A percentile compares a stretch with the other conserved stretches of the same genome.
Evolutionary conservation across 1,284 basidiomycete species (phyloP).

Genomic region (Ceratobasidium sp.): DNA sequence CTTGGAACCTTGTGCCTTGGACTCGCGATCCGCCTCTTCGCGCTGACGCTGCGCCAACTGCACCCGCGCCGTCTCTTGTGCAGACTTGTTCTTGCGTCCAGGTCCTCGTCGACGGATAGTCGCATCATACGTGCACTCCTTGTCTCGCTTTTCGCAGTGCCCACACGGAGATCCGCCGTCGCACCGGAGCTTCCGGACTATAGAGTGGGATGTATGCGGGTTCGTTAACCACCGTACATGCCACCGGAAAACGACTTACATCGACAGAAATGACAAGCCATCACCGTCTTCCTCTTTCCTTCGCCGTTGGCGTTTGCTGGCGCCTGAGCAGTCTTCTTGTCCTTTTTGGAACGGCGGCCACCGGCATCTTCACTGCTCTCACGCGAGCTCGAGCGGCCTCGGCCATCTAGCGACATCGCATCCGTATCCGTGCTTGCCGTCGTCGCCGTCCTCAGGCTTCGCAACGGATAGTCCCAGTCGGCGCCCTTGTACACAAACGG

Average conservation of each 20-base stretch:
- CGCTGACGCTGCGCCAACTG: constrained; percentile 39
- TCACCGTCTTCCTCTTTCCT: constrained; percentile 44
- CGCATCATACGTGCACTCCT: constrained; percentile 45
- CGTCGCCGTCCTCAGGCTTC: neutral
- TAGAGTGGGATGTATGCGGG: neutral
- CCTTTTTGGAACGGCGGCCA: neutral
- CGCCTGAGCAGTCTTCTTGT: neutral
- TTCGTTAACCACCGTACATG: neutral
- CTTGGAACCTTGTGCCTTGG: neutral
- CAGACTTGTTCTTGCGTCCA: constrained; percentile 47
- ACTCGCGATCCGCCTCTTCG: constrained; percentile 36
- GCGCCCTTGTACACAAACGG: constrained; percentile 25
- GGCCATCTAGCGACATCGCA: constrained; percentile 23
- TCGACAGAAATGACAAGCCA: constrained; percentile 49
- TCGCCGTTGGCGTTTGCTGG: neutral
- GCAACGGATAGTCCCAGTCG: constrained; percentile 28
- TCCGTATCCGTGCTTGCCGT: constrained; percentile 23
- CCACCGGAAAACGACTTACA: constrained; percentile 41
- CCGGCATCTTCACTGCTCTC: constrained; percentile 8
- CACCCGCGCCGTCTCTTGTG: constrained; percentile 38
- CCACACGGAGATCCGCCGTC: constrained; percentile 44
- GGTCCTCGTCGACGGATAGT: constrained; percentile 46
- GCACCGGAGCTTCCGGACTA: constrained; percentile 48
- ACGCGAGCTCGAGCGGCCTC: constrained; percentile 18
- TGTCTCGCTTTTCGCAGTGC: constrained; percentile 35